These are phyloP conservation scores for Hondaea fermentalgiana DNA, from an alignment of 108 stramenopile genomes.

Conservation along the genomic window DNA sequence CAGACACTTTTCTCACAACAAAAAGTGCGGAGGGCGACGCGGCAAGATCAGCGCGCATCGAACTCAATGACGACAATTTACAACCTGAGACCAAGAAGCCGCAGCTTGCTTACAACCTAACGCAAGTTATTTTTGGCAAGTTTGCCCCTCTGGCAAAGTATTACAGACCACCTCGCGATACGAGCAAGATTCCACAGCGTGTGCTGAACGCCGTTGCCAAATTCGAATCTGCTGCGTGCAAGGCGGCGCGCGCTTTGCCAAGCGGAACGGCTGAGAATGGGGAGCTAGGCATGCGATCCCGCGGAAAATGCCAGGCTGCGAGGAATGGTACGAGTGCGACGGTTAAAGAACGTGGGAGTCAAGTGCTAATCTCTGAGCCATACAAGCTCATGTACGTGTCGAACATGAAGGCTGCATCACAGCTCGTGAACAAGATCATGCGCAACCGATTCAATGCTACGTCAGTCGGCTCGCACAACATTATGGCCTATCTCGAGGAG, in stretches of 20 bases:
- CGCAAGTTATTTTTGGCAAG: not conserved
- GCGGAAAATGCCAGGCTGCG: not conserved
- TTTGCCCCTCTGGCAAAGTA: not conserved
- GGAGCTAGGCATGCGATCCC: not conserved
- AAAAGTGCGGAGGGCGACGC: too few relatives aligned
- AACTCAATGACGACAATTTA: too few relatives aligned
- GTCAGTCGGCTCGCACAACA: not conserved
- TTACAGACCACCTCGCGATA: not conserved
- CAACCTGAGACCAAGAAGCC: too few relatives aligned
- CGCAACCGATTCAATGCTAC: not conserved
- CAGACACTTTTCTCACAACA: too few relatives aligned
- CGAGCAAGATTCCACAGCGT: not conserved
- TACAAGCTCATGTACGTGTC: not conserved
- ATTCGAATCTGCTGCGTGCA: not conserved
- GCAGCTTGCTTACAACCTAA: too few relatives aligned
- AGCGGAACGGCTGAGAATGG: not conserved
- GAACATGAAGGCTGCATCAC: constrained; percentile 3
- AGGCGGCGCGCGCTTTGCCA: not conserved
- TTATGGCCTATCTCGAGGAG: not conserved
- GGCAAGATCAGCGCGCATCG: too few relatives aligned
- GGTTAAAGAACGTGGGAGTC: not conserved
- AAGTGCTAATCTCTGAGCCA: not conserved
- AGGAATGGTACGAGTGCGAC: not conserved
- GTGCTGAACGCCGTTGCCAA: not conserved
- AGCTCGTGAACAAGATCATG: not conserved